phyloP scores from a whole-genome alignment of 202 grass and related monocot genomes.

The Alloteropsis angusta region DNA sequence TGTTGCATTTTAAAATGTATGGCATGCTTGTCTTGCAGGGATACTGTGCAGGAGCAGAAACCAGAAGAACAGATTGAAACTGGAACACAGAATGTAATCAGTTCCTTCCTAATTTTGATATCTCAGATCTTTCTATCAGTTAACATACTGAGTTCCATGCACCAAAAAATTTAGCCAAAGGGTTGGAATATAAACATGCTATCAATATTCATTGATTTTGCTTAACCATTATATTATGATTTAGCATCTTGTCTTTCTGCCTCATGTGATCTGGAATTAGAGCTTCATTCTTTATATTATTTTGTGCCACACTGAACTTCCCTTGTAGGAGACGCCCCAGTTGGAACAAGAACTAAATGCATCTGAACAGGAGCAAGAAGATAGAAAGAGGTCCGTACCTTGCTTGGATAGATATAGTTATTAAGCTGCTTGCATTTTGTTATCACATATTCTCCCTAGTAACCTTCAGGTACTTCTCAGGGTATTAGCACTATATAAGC shows the following conservation, averaged over 20 bases:
- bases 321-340: conserved; percentile 27
- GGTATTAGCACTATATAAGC: conserved; percentile 39
- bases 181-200: not conserved
- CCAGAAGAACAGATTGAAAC: conserved; percentile 41
- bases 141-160: not conserved
- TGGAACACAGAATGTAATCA: conserved; percentile 60
- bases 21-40: conserved; percentile 36
- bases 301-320: not conserved
- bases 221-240: not conserved
- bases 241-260: conserved; percentile 9
- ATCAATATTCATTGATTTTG: not conserved
- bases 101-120: conserved; percentile 5
- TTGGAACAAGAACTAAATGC: conserved; percentile 28
- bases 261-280: not conserved
- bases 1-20: conserved; percentile 12
- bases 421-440: conserved; percentile 22
- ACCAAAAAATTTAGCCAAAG: not conserved
- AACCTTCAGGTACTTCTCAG: conserved; percentile 30
- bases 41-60: conserved; percentile 31
- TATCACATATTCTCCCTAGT: not conserved
- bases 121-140: not conserved
- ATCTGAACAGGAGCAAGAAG: conserved; percentile 34
- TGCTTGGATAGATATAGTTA: conserved; percentile 15
- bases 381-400: conserved; percentile 49
- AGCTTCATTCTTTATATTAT: conserved; percentile 21